Conservation (phyloP, 176 grass and related monocot species). For the Triticum timopheevii region DNA sequence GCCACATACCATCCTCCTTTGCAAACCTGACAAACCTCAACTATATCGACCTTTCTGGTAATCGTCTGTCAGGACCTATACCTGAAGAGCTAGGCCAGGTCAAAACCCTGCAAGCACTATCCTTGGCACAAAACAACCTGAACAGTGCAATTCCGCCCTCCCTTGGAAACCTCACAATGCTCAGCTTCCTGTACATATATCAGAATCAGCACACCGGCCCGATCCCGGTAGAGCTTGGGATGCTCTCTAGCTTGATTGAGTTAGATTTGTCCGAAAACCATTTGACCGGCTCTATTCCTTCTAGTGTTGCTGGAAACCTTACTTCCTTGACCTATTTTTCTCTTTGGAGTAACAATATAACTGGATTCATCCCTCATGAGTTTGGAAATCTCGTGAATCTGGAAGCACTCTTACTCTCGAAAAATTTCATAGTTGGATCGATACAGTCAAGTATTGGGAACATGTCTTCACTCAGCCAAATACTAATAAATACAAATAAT, state of each 20-base stretch:
- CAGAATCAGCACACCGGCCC: neutral
- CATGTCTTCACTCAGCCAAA: neutral
- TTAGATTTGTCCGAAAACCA: neutral
- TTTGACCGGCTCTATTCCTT: neutral
- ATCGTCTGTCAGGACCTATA: constrained; percentile 26
- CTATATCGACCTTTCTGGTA: neutral
- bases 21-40: constrained; percentile 24
- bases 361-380: neutral
- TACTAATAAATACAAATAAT: neutral
- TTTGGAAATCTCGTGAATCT: neutral
- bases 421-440: neutral
- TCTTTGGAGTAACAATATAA: neutral
- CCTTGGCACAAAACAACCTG: neutral
- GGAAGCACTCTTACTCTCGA: neutral
- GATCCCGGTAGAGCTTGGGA: neutral
- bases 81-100: neutral
- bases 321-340: neutral
- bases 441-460: neutral
- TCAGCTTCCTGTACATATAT: neutral
- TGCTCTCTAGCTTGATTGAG: neutral
- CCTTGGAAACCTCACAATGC: constrained; percentile 10
- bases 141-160: neutral
- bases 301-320: neutral
- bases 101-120: neutral
- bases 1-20: constrained; percentile 12